Evolutionary conservation across 768 basidiomycete species (phyloP), one percentile per base, ranked within the genome.

Genomic region (Floccularia luteovirens): DNA sequence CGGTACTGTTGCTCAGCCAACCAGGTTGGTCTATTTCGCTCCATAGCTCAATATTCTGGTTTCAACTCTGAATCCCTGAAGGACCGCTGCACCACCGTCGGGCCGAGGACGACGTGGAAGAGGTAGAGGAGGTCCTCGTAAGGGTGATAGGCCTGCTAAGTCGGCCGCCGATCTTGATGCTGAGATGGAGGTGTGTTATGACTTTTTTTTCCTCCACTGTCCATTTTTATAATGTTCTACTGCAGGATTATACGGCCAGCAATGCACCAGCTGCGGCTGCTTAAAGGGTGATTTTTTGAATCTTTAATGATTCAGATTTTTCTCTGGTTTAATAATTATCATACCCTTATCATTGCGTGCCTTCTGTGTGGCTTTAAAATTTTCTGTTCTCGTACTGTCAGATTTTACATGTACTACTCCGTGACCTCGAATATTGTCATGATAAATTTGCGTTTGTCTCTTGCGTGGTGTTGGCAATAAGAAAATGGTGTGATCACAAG

Each of bases 91-190:
- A 57, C 51, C 25, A 55, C 59, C 61, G 59, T 45, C 55, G 63
- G 46, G 64, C n/a, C n/a, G 69, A 43, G 73, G 78, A 12, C 68
- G 72, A 39, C 63, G 64, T 27, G 66, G 72, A 48, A 63, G 61
- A 42, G 61, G 59, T 25, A 54, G 54, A 30, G 61, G 60, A 42
- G 66, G 67, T 43, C 52, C 64, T 28, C 68, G 74, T 50, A 76
- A 74, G 51, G 56, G 48, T 30, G 79, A 85, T 39, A 68, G 90
- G 47, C 75, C 85, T 3, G 65, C 70, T 41, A 94, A 94, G 70
- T 78, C 79, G 16, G 89, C 70, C 2, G 94, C 89, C 23, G 90
- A 93, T 57, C 77, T 98, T 31, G 94, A 98, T 58, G 91, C 93
- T 5, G 94, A 98, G 71, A 98, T 98, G 94, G 87, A 87, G 77